Base-by-base conservation (phyloP, 1,284 basidiomycete genomes). In the Stereum hirsutum region DNA sequence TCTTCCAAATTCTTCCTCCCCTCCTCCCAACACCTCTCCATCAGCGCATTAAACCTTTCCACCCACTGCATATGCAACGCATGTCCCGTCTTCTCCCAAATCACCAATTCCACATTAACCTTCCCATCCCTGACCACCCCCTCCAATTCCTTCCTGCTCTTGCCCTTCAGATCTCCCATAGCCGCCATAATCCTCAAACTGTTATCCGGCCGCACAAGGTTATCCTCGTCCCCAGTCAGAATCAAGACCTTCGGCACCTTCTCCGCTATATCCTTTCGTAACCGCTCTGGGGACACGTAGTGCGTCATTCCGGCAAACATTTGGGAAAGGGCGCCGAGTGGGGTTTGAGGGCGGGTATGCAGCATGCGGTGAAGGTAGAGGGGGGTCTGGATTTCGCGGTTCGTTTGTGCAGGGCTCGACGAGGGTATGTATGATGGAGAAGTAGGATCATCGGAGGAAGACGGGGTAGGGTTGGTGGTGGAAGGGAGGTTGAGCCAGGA, bases 221-320 rank as follows among this genome's bases (percentile, higher is more conserved):
- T 53, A 56, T 94, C 90, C 2, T 75, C 60, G 51, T 89, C 82
- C 2, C 89, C 91, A 0, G 79, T 86, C 14, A 90, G 54, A 48
- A 93, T 81, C 11, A 72, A 49, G 3, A 90, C 72, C 49, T 75
- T 75, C 8, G 75, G 70, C 12, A 92, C 71, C 3, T 63, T 63
- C 0, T 58, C 55, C 2, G 80, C 74, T 37, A 93, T 78, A n/a
- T n/a, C n/a, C 27, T 54, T 54, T 5, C 59, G 58, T 11, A 91
- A 69, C 1, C 75, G 71, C 0, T 68, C 69, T 0, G 72, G 63
- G 2, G 69, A 59, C 42, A 92, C 78, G 43, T 72, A 56, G 56
- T 93, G 90, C 0, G 81, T 83, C 3, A 87, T 47, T 0, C 61
- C 84, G 0, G 90, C 87, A 5, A 63, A 68, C 72, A 89, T 81